Conservation (phyloP, 2,329 filamentous ascomycete genomes). For the Calonectria henricotiae region DNA sequence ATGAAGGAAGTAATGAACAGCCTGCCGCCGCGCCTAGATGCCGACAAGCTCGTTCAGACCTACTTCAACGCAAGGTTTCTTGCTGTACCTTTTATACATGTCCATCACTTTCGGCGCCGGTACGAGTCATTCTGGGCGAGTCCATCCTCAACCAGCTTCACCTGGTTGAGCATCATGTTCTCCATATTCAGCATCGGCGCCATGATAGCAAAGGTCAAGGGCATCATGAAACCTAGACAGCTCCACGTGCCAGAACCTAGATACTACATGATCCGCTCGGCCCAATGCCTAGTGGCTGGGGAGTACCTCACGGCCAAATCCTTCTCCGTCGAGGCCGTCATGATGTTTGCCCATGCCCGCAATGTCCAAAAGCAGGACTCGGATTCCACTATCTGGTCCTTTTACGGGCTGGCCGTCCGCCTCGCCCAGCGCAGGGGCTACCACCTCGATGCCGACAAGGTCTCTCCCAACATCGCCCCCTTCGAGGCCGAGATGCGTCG, state of each 20-base stretch:
- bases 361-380: conserved; percentile 62
- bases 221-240: conserved; percentile 44
- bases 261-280: conserved; percentile 59
- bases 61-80: conserved; percentile 62
- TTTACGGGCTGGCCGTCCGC: conserved; percentile 65
- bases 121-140: conserved; percentile 67
- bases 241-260: conserved; percentile 48
- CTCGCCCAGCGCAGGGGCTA: conserved; percentile 70
- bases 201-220: conserved; percentile 57
- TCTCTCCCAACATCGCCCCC: conserved; percentile 61
- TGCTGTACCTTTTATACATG: conserved; percentile 60
- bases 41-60: conserved; percentile 57
- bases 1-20: conserved; percentile 55
- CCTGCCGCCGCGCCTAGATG: conserved; percentile 58
- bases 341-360: conserved; percentile 64
- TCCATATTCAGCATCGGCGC: conserved; percentile 64
- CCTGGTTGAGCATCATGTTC: conserved; percentile 69
- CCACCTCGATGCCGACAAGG: conserved; percentile 65
- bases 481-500: conserved; percentile 70
- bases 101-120: conserved; percentile 64
- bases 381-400: conserved; percentile 65
- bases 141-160: conserved; percentile 59
- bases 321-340: conserved; percentile 66
- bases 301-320: conserved; percentile 64
- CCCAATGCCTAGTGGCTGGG: conserved; percentile 66